Conservation (phyloP, 1,284 basidiomycete genomes). For the Malassezia dermatis region DNA sequence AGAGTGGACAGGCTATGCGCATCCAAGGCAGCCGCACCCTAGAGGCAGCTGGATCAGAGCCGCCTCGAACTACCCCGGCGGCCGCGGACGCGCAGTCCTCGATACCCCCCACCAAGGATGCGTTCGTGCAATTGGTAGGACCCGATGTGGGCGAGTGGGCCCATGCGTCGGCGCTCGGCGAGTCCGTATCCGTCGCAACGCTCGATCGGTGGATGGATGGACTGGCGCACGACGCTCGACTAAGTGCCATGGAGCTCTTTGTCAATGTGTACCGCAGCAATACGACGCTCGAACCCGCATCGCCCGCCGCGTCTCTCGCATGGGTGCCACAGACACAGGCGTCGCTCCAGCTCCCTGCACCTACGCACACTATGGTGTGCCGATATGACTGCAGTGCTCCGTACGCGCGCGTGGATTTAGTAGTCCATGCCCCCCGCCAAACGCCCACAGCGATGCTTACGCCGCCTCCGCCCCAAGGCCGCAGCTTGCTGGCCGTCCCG, state of each 20-base stretch:
- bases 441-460: not conserved
- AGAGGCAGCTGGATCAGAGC: not conserved
- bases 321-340: not conserved
- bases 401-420: slow-evolving; percentile 9
- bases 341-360: not conserved
- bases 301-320: not conserved
- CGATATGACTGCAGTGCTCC: slow-evolving; percentile 13
- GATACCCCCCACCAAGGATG: not conserved
- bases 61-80: not conserved
- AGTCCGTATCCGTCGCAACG: not conserved
- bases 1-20: not conserved
- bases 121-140: slow-evolving; percentile 2
- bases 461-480: not conserved
- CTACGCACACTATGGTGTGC: slow-evolving; percentile 7
- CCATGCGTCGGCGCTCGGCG: not conserved
- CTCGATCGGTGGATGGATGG: slow-evolving; percentile 6
- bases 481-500: not conserved
- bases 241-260: slow-evolving; percentile 6
- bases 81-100: not conserved
- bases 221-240: not conserved
- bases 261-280: slow-evolving; percentile 6
- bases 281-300: not conserved
- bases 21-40: not conserved
- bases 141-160: slow-evolving; percentile 12
- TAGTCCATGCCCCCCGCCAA: not conserved